These are phyloP conservation scores for Mortierella hygrophila DNA, from an alignment of 192 early-diverging fungal species.

Conservation along the genomic window DNA sequence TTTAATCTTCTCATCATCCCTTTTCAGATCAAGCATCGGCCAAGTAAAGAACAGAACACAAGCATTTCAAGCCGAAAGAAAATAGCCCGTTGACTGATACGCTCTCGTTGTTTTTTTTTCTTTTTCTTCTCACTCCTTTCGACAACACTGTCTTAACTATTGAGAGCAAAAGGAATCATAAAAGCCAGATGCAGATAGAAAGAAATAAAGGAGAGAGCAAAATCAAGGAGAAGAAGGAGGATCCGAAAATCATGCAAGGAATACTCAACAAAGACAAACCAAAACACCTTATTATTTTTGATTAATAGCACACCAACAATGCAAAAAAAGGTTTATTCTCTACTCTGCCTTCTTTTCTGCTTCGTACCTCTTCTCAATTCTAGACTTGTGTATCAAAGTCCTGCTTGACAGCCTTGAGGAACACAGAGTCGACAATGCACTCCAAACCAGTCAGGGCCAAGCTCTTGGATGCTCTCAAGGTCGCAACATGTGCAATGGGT, in stretches of 20 bases:
- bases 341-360: slow-evolving; percentile 3
- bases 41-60: neutral
- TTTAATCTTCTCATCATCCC: neutral
- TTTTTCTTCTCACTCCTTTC: too few relatives aligned
- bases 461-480: slow-evolving; percentile 66
- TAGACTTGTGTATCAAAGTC: slow-evolving; percentile 29
- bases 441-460: slow-evolving; percentile 66
- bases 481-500: slow-evolving; percentile 66
- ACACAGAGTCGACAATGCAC: slow-evolving; percentile 59
- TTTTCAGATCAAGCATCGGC: neutral
- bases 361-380: neutral
- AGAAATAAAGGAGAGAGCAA: neutral
- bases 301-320: neutral
- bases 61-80: too few relatives aligned
- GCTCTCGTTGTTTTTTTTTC: too few relatives aligned
- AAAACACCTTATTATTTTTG: neutral
- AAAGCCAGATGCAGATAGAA: neutral
- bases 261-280: neutral
- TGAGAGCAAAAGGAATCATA: neutral
- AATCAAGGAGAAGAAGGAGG: neutral
- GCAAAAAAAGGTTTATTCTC: neutral
- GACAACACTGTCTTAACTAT: neutral
- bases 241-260: neutral
- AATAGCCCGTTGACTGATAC: too few relatives aligned
- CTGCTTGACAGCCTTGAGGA: slow-evolving; percentile 61